A percentile compares a stretch with the other conserved stretches of the same genome.
Conservation (phyloP, 768 basidiomycete species). For the Boletus sp. region DNA sequence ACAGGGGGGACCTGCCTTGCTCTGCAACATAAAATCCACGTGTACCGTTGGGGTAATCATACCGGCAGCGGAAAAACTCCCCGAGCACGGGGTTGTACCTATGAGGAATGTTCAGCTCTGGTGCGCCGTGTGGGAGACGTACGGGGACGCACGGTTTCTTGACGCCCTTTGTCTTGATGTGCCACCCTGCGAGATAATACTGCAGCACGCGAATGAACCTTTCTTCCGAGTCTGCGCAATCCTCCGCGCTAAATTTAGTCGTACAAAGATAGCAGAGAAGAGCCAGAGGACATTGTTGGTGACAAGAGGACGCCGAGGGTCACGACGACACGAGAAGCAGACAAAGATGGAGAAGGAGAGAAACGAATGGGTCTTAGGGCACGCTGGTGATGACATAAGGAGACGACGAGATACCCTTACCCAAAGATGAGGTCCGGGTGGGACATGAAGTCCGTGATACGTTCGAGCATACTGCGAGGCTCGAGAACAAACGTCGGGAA, state of each 20-base stretch:
- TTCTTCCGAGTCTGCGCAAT: constrained; percentile 81
- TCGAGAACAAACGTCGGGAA: constrained; percentile 96
- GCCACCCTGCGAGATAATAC: constrained; percentile 99
- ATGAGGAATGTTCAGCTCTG: constrained; percentile 10
- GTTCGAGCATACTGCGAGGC: constrained; percentile 95
- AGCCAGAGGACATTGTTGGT: neutral
- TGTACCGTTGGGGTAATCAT: constrained; percentile 89
- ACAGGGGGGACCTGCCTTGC: constrained; percentile 58
- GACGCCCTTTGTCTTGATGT: constrained; percentile 98
- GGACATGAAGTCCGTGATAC: constrained; percentile 99
- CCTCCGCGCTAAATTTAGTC: constrained; percentile 59
- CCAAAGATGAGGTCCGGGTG: constrained; percentile 97
- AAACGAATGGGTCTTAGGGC: constrained; percentile 22
- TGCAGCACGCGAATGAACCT: constrained; percentile 88
- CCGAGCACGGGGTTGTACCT: constrained; percentile 97
- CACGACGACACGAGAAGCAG: neutral
- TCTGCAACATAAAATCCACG: constrained; percentile 96
- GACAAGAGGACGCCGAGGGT: neutral
- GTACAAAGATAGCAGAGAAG: constrained; percentile 1
- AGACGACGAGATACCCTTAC: constrained; percentile 43
- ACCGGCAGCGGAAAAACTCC: constrained; percentile 96
- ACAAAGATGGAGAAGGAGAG: neutral
- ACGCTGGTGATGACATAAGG: constrained; percentile 15
- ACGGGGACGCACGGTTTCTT: constrained; percentile 85
- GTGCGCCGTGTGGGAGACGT: neutral